phyloP scores from a whole-genome alignment of 257 asterid species.

The Cordia subcordata region DNA sequence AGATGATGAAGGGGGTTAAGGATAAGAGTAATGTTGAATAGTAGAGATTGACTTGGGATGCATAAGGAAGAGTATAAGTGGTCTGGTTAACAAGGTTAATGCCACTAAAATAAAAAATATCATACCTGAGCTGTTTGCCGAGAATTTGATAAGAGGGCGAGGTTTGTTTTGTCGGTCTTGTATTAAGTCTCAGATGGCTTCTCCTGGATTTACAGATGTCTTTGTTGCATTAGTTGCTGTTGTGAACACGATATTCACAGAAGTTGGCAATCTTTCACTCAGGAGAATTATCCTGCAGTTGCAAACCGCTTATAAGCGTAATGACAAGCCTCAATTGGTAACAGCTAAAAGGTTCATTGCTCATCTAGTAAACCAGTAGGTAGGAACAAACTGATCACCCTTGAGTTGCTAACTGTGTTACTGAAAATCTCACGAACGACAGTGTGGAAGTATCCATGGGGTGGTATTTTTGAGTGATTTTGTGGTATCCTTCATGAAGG shows the following conservation, averaged over 20 bases:
- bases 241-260: slow-evolving; percentile 85
- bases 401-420: slow-evolving; percentile 70
- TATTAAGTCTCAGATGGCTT: slow-evolving; percentile 98
- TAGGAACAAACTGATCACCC: slow-evolving; percentile 90
- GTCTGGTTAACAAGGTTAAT: slow-evolving; percentile 83
- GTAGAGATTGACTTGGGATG: slow-evolving; percentile 95
- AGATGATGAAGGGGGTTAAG: slow-evolving; percentile 76
- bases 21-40: slow-evolving; percentile 79
- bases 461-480: slow-evolving; percentile 82
- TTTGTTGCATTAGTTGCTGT: slow-evolving; percentile 89
- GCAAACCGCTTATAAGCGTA: slow-evolving; percentile 74
- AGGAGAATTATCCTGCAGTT: slow-evolving; percentile 68
- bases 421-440: slow-evolving; percentile 84
- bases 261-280: slow-evolving; percentile 73
- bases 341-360: slow-evolving; percentile 89
- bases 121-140: slow-evolving; percentile 81
- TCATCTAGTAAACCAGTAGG: slow-evolving; percentile 88
- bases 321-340: slow-evolving; percentile 85
- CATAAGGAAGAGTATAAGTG: slow-evolving; percentile 88
- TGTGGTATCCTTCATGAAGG: slow-evolving; percentile 98
- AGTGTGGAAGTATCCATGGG: slow-evolving; percentile 96
- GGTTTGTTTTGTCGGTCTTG: slow-evolving; percentile 86
- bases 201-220: slow-evolving; percentile 83
- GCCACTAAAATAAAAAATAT: slow-evolving; percentile 76
- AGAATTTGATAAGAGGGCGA: slow-evolving; percentile 84